These are phyloP conservation scores for Microcos paniculata DNA, from an alignment of 345 rosid species.

Conservation along the genomic window DNA sequence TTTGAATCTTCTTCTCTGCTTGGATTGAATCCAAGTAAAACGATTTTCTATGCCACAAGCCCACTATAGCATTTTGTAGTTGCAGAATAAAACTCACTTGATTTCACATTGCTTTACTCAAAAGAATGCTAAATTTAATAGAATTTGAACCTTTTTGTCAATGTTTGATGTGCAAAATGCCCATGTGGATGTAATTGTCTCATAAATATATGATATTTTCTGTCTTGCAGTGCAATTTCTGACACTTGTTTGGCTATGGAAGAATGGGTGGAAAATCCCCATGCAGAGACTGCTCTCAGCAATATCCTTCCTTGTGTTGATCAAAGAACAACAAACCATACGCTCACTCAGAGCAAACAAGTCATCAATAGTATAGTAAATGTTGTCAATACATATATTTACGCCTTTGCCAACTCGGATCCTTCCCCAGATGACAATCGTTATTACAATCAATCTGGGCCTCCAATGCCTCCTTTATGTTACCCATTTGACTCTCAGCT, in stretches of 20 bases:
- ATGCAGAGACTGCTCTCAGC: constrained; percentile 85
- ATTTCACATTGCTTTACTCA: neutral
- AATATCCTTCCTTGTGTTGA: constrained; percentile 96
- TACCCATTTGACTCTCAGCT: constrained; percentile 65
- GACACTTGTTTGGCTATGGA: constrained; percentile 93
- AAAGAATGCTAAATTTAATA: neutral
- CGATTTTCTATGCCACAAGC: neutral
- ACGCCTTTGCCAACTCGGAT: constrained; percentile 71
- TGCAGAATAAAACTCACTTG: neutral
- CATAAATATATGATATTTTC: neutral
- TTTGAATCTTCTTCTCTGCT: neutral
- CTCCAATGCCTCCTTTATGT: constrained; percentile 86
- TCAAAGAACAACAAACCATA: constrained; percentile 77
- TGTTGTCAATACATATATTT: constrained; percentile 79
- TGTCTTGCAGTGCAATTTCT: constrained; percentile 61
- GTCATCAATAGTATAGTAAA: constrained; percentile 77
- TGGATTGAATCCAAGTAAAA: neutral
- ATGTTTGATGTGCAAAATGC: neutral
- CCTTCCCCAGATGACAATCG: constrained; percentile 50
- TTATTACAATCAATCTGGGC: constrained; percentile 87
- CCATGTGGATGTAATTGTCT: neutral
- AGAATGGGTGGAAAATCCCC: constrained; percentile 92
- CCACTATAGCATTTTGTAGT: neutral
- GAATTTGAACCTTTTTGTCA: neutral
- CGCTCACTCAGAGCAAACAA: constrained; percentile 86